These are phyloP conservation scores for Ettlia oleoabundans DNA, from an alignment of 139 green algal genomes.

Conservation along the genomic window DNA sequence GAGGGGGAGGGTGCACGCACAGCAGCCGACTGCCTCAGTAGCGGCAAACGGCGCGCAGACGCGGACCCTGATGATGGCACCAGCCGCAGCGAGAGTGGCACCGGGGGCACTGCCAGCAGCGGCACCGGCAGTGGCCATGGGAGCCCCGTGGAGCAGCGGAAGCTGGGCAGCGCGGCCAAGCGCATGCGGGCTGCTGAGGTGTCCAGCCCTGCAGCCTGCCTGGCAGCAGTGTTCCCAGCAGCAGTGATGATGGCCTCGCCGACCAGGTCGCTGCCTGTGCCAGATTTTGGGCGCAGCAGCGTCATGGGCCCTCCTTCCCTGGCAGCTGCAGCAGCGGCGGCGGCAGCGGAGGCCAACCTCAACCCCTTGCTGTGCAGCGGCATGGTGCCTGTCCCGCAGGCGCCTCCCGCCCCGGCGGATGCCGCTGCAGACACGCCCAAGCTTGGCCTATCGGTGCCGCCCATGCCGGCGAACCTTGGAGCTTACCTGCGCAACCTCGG, in stretches of 20 bases:
- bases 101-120: slow-evolving; percentile 10
- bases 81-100: slow-evolving; percentile 21
- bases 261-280: not conserved
- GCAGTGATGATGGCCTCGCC: not conserved
- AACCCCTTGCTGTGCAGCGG: not conserved
- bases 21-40: slow-evolving; percentile 21
- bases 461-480: not conserved
- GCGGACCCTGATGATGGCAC: not conserved
- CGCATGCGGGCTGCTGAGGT: not conserved
- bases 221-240: not conserved
- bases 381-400: not conserved
- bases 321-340: not conserved
- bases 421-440: not conserved
- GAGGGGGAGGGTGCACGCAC: slow-evolving; percentile 1
- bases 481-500: slow-evolving; percentile 7
- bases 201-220: not conserved
- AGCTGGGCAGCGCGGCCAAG: slow-evolving; percentile 5
- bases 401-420: not conserved
- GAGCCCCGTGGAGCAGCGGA: not conserved
- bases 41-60: slow-evolving; percentile 15
- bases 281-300: not conserved
- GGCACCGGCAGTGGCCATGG: not conserved
- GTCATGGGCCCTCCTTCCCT: not conserved
- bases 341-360: not conserved
- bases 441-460: not conserved